Percentiles rank a stretch among this genome's conserved stretches.
These are phyloP conservation scores for Populus ilicifolia DNA, from an alignment of 345 rosid species.

Conservation along the genomic window DNA sequence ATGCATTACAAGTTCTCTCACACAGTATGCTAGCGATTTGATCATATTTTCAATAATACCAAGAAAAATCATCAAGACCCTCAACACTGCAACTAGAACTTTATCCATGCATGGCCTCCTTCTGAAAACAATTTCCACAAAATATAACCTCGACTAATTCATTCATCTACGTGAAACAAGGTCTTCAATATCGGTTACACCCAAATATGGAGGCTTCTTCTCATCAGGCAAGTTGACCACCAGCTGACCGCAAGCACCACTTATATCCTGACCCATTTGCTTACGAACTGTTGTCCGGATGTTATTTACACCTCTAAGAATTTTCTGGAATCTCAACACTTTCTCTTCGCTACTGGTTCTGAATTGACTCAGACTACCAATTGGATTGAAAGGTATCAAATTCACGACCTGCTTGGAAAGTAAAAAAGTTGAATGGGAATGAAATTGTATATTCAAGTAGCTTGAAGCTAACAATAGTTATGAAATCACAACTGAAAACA, in stretches of 20 bases:
- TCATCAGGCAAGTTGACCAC: conserved; percentile 59
- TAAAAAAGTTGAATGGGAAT: conserved; percentile 13
- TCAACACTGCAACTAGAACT: not conserved
- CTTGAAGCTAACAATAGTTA: not conserved
- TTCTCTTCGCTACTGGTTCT: conserved; percentile 50
- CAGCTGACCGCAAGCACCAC: conserved; percentile 95
- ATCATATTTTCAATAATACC: not conserved
- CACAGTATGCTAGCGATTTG: too few relatives aligned
- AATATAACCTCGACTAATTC: too few relatives aligned
- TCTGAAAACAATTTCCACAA: not conserved
- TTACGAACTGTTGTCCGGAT: conserved; percentile 82
- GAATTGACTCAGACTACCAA: conserved; percentile 66
- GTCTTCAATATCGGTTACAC: conserved; percentile 82
- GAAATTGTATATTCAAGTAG: not conserved
- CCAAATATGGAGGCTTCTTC: conserved; percentile 22
- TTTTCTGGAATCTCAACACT: conserved; percentile 73
- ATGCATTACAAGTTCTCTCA: too few relatives aligned
- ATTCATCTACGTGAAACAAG: conserved; percentile 32
- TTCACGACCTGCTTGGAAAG: conserved; percentile 65
- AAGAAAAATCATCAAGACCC: not conserved
- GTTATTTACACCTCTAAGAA: conserved; percentile 62
- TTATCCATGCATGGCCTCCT: not conserved
- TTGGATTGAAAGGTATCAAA: conserved; percentile 90
- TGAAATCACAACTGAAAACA: not conserved
- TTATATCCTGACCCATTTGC: conserved; percentile 92